Evolutionary conservation across 2,329 filamentous ascomycete genomes (phyloP).

Genomic region (Rhexocercosporidium sp.): DNA sequence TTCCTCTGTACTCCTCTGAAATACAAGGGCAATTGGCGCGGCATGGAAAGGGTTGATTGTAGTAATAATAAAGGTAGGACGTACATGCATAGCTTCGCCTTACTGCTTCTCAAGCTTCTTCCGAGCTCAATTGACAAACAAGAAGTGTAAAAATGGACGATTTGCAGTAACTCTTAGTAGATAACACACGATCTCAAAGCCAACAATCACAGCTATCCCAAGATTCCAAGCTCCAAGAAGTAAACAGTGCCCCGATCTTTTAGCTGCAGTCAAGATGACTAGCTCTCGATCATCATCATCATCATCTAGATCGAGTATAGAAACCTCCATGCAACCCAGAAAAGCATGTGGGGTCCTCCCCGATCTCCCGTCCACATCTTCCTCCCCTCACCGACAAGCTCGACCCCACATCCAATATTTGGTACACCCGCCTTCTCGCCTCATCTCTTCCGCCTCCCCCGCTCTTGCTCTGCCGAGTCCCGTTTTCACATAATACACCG

Average conservation of each 20-base stretch:
- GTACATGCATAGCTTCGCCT: constrained; percentile 7
- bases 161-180: background rate
- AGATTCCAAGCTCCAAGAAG: background rate
- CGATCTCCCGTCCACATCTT: no score
- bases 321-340: background rate
- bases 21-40: background rate
- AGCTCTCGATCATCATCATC: no score
- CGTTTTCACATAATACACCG: no score
- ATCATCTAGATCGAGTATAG: background rate
- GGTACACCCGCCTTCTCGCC: no score
- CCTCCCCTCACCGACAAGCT: background rate
- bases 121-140: background rate
- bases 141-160: no score
- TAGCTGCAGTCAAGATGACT: background rate
- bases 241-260: background rate
- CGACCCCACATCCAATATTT: constrained; percentile 4
- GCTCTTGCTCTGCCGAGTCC: no score
- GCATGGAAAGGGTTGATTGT: background rate
- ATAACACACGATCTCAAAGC: no score
- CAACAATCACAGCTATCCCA: background rate
- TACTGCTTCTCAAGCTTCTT: background rate
- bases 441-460: no score
- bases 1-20: background rate
- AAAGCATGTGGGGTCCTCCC: background rate
- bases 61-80: background rate